These are phyloP conservation scores for Clonostachys rhizophaga DNA, from an alignment of 2,329 filamentous ascomycete genomes.

Conservation along the genomic window DNA sequence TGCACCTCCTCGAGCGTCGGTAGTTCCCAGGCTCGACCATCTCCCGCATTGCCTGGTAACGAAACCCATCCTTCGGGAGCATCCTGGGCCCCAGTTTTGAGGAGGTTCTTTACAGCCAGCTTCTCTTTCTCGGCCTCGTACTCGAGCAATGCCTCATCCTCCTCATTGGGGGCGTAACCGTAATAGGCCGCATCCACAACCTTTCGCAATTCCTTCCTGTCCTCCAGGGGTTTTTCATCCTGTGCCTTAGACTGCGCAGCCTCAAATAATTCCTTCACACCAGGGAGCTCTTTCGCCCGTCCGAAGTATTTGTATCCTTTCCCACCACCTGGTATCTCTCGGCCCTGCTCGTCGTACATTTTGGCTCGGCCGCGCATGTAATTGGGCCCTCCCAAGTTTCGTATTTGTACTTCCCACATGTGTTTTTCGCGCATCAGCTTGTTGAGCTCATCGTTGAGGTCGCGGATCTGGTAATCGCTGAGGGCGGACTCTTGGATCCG, in stretches of 20 bases:
- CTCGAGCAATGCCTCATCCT: constrained; percentile 73
- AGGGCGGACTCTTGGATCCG: constrained; percentile 89
- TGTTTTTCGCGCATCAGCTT: constrained; percentile 98
- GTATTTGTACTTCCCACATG: constrained; percentile 97
- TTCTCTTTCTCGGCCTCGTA: constrained; percentile 84
- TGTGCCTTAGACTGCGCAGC: constrained; percentile 57
- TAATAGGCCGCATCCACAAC: constrained; percentile 93
- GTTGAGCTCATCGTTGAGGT: constrained; percentile 99
- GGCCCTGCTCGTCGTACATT: constrained; percentile 69
- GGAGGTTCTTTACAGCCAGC: constrained; percentile 68
- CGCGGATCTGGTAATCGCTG: constrained; percentile 95
- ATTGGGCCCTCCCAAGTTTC: constrained; percentile 93
- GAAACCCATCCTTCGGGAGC: constrained; percentile 73
- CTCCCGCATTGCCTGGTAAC: constrained; percentile 80
- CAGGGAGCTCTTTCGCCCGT: constrained; percentile 80
- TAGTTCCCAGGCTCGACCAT: constrained; percentile 77
- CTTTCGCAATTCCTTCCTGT: constrained; percentile 64
- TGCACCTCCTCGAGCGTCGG: constrained; percentile 92
- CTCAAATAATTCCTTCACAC: constrained; percentile 95
- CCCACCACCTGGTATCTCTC: constrained; percentile 68
- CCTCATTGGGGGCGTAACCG: constrained; percentile 88
- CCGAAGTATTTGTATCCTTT: constrained; percentile 96
- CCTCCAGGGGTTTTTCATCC: constrained; percentile 61
- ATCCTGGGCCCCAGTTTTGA: constrained; percentile 49
- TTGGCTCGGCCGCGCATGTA: constrained; percentile 77